These are phyloP conservation scores for Cercospora citrullina DNA, from an alignment of 2,329 filamentous ascomycete species.

Conservation along the genomic window DNA sequence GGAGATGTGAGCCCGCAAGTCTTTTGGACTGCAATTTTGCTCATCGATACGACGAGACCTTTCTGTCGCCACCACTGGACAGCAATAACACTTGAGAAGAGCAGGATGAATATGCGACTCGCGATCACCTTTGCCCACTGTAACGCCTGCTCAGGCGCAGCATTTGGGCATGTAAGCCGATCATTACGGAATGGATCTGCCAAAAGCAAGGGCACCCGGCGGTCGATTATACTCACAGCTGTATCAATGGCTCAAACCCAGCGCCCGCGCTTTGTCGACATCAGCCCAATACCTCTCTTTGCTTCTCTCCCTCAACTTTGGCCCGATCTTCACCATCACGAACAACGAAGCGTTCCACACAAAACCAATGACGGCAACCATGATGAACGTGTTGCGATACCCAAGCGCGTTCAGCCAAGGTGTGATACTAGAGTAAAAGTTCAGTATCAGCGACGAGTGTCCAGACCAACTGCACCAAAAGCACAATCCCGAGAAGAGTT, in stretches of 20 bases:
- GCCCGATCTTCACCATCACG: conserved; percentile 24
- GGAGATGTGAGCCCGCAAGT: background rate
- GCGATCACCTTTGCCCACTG: background rate
- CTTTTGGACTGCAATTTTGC: background rate
- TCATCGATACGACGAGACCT: background rate
- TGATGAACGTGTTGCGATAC: conserved; percentile 26
- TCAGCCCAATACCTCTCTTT: conserved; percentile 26
- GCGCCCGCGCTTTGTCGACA: conserved; percentile 24
- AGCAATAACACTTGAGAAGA: too few species aligned
- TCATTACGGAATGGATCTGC: background rate
- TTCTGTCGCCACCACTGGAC: too few species aligned
- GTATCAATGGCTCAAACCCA: conserved; percentile 21
- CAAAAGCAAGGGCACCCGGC: background rate
- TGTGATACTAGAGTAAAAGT: conserved; percentile 12
- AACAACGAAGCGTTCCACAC: conserved; percentile 26
- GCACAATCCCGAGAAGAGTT: too few species aligned
- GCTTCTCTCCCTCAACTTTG: conserved; percentile 17
- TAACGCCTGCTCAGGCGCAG: background rate
- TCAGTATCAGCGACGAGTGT: background rate
- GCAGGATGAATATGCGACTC: background rate
- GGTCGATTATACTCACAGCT: background rate
- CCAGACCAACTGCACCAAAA: background rate
- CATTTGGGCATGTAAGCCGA: background rate
- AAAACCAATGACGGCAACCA: conserved; percentile 26
- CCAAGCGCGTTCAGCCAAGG: conserved; percentile 26